Base-by-base conservation (phyloP, 2,329 filamentous ascomycete species). In the Penicillium sp. region DNA sequence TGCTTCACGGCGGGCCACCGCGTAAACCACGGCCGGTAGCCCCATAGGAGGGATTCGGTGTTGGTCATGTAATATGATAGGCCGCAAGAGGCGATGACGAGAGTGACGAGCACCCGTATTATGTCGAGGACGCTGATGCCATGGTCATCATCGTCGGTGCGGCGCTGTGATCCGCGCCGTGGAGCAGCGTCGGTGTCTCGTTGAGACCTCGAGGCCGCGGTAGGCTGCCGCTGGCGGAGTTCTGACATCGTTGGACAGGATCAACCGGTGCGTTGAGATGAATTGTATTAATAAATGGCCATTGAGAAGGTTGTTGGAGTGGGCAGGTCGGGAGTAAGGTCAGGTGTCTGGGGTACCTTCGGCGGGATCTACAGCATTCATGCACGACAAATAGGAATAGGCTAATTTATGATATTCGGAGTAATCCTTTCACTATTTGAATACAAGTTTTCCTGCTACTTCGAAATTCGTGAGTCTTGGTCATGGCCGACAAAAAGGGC, bases 41-140 rank as follows among this genome's bases (percentile, higher is more conserved):
- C 85, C 87, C 88, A 94, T 51, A 84, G 79, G 57, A 86, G 78
- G 52, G 82, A 86, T 66, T 89, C 82, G 55, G 87, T 87, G 55
- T 80, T 79, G 40, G 87, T 90, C 61, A 89, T 79, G 57, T 92
- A 82, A 72, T 92, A 92, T 73, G 88, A 91, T 48, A 92, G 76
- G 16, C 81, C 85, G 63, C 80, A 83, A 22, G 84, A 88, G 42
- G 86, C 81, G 39, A 89, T 61, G 30, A 87, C 59, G 13, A 92
- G 70, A 48, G 89, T 89, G 28, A 80, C 80, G 41, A 91, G 64
- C 27, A 92, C 79, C 28, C 89, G 86, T 53, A 90, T 71, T 47
- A 88, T 70, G 68, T 92, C 89, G 30, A 90, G 62, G 36, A 76
- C 40, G 48, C 72, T 73, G 63, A 77, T 74, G n/a, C 68, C 64